Evolutionary conservation across 2,329 filamentous ascomycete genomes (phyloP).

Genomic region (Cercospora nicotianae): DNA sequence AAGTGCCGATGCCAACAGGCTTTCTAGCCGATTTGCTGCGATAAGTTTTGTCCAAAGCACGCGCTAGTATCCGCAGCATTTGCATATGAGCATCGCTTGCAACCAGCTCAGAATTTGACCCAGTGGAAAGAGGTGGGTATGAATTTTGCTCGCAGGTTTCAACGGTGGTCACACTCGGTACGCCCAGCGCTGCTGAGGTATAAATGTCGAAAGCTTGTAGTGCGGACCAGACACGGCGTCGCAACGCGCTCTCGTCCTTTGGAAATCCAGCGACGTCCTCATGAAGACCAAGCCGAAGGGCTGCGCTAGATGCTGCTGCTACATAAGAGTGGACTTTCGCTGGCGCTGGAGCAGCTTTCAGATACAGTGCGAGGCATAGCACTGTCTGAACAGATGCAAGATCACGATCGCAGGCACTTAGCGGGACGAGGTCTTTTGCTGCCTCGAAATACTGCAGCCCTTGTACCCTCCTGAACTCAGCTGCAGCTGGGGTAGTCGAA

Average conservation of each 20-base stretch:
- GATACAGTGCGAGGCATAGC: conserved; percentile 25
- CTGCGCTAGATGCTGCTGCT: conserved; percentile 23
- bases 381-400: conserved; percentile 24
- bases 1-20: conserved; percentile 4
- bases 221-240: conserved; percentile 23
- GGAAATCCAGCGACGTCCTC: conserved; percentile 18
- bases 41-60: conserved; percentile 12
- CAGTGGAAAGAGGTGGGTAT: conserved; percentile 15
- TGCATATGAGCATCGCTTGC: conserved; percentile 20
- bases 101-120: conserved; percentile 15
- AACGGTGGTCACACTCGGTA: conserved; percentile 12
- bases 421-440: conserved; percentile 20
- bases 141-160: conserved; percentile 3
- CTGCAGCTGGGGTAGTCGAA: conserved; percentile 1
- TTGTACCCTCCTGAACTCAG: conserved; percentile 7
- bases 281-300: conserved; percentile 25
- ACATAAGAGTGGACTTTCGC: conserved; percentile 21
- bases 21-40: neutral
- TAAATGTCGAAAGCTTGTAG: conserved; percentile 21
- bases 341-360: conserved; percentile 21
- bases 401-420: conserved; percentile 22
- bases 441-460: conserved; percentile 22
- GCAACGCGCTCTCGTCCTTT: conserved; percentile 20
- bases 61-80: conserved; percentile 18
- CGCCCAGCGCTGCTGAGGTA: conserved; percentile 17